Evolutionary conservation across 495 filamentous ascomycete species (phyloP).

Genomic region (Saxophila tyrrhenica): DNA sequence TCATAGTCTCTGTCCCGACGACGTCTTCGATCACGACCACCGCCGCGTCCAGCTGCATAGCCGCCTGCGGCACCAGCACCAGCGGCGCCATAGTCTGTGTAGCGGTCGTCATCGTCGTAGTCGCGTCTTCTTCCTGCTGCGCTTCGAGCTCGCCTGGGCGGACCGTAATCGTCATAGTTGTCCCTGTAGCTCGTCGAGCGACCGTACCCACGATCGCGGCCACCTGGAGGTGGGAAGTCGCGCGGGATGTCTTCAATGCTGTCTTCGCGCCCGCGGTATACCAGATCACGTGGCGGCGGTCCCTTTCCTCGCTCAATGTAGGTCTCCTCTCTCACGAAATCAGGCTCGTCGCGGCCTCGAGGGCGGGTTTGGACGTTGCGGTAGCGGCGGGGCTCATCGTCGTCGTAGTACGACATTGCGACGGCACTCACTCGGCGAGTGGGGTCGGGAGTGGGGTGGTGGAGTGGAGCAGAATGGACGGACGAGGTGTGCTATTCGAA

Average conservation of each 20-base stretch:
- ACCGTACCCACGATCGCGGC: constrained; percentile 7
- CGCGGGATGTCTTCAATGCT: constrained; percentile 34
- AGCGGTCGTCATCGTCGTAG: constrained; percentile 23
- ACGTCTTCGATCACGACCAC: constrained; percentile 13
- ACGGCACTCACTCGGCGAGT: background rate
- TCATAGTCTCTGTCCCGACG: constrained; percentile 20
- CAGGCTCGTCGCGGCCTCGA: constrained; percentile 31
- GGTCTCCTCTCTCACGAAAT: constrained; percentile 31
- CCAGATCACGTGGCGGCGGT: constrained; percentile 27
- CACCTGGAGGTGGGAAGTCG: constrained; percentile 34
- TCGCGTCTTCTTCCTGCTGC: constrained; percentile 21
- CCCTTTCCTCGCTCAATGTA: constrained; percentile 34
- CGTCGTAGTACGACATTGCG: constrained; percentile 23
- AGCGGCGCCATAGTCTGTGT: constrained; percentile 17
- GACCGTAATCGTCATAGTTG: constrained; percentile 26
- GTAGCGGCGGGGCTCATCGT: constrained; percentile 22
- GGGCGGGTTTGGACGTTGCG: constrained; percentile 23
- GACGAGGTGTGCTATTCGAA: background rate
- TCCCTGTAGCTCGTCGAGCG: background rate
- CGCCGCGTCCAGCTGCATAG: constrained; percentile 20
- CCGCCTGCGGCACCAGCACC: constrained; percentile 21
- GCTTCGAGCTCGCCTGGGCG: constrained; percentile 25
- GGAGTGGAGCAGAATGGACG: background rate
- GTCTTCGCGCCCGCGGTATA: constrained; percentile 32
- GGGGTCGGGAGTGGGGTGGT: background rate